Base-by-base conservation (phyloP, 805 yeast genomes). In the Saturnispora ahearnii region DNA sequence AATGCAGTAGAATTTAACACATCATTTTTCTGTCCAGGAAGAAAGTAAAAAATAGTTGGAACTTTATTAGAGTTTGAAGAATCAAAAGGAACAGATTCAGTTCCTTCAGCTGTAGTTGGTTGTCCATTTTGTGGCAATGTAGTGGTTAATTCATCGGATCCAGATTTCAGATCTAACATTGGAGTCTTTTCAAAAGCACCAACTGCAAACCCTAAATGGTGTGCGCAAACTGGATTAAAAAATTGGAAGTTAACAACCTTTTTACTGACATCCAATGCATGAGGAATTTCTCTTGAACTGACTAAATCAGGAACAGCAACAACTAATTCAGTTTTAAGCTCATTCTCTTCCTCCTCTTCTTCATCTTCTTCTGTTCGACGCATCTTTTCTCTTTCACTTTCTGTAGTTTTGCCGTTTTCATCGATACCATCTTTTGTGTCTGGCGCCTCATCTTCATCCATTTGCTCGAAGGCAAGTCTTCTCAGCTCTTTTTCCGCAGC, bases 191-290 rank as follows among this genome's bases (percentile, higher is more conserved):
- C 81, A 63, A 91, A 93, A 2, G 96, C 83, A 0, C 98, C 99
- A 4, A 89, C 78, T 0, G 96, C 90, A 82, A 95, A 93, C 0
- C 98, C 98, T 21, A 93, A 73, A 64, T 91, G 97, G 57, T 90
- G 97, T 0, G 99, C 87, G 34, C 95, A 83, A 1, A 88, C 84
- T 0, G 98, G 96, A 49, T 82, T 86, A 60, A 82, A 82, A 82
- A 91, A 21, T 80, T 73, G 45, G 78, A 88, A 90, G 2, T 84
- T 73, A 1, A 84, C 86, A 1, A 82, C 73, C 57, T 89, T 91
- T 61, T 87, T 87, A 4, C 84, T 73, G 33, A 77, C 63, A 62
- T 89, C 95, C 5, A 78, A 71, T 0, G 89, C 82, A 59, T 89
- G 96, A 0, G 91, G 84, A 2, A 76, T 68, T 59, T 84, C 91